Evolutionary conservation across 1,284 basidiomycete genomes (phyloP).

Genomic region (Serendipita sp.): DNA sequence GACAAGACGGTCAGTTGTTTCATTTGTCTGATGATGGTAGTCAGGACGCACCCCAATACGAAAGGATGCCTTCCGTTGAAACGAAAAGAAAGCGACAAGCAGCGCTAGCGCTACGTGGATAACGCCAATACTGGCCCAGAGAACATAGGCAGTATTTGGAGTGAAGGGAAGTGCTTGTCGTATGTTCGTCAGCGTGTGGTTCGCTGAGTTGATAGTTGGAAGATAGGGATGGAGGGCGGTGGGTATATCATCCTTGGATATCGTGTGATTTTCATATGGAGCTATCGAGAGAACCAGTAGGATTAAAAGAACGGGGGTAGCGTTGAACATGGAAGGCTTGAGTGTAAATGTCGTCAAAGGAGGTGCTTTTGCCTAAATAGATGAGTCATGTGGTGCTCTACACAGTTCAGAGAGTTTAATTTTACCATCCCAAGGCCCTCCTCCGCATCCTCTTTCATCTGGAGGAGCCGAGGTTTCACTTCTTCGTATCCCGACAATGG

Average conservation of each 20-base stretch:
- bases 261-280: conserved; percentile 19
- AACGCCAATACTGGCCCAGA: conserved; percentile 22
- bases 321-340: conserved; percentile 20
- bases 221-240: background rate
- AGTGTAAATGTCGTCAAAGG: conserved; percentile 42
- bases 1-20: conserved; percentile 11
- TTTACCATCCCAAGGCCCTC: conserved; percentile 58
- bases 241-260: conserved; percentile 11
- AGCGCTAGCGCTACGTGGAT: conserved; percentile 37
- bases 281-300: conserved; percentile 27
- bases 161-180: conserved; percentile 14
- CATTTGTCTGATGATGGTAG: background rate
- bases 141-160: conserved; percentile 8
- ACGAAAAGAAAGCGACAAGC: conserved; percentile 40
- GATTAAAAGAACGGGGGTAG: conserved; percentile 17
- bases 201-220: background rate
- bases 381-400: background rate
- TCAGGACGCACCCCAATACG: conserved; percentile 34
- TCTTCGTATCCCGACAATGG: conserved; percentile 59
- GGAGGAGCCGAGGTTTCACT: conserved; percentile 59
- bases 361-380: conserved; percentile 42
- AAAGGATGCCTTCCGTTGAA: conserved; percentile 40
- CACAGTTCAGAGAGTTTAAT: background rate
- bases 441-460: conserved; percentile 60
- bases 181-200: conserved; percentile 14